A percentile compares a stretch with the other conserved stretches of the same genome.
These are phyloP conservation scores for Phaeophleospora eucalypticola DNA, from an alignment of 2,329 filamentous ascomycete genomes.

Conservation along the genomic window DNA sequence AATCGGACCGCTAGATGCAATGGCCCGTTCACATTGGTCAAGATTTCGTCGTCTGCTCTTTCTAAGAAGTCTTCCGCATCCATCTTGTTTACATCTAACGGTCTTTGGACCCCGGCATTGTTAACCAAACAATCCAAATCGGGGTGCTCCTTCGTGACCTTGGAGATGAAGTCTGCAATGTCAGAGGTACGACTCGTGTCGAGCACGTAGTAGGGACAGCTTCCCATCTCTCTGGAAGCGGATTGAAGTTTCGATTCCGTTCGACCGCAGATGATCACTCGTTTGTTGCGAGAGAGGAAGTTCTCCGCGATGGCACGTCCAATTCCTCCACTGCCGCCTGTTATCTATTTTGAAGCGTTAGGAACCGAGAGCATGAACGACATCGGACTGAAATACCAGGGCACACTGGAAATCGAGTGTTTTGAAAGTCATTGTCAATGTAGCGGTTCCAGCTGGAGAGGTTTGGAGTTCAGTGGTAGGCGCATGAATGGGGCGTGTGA, in stretches of 20 bases:
- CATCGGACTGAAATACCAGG: too few relatives aligned
- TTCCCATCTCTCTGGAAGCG: constrained; percentile 43
- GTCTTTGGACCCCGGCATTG: constrained; percentile 57
- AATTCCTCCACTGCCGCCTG: constrained; percentile 52
- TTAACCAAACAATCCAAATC: constrained; percentile 57
- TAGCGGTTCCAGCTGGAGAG: too few relatives aligned
- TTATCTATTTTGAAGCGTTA: too few relatives aligned
- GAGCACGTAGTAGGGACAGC: constrained; percentile 49
- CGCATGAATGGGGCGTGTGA: too few relatives aligned
- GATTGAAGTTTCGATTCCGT: constrained; percentile 52
- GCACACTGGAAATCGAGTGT: background rate
- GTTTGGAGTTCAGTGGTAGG: too few relatives aligned
- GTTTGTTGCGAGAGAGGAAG: constrained; percentile 46
- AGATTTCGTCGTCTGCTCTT: constrained; percentile 54
- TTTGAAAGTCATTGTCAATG: background rate
- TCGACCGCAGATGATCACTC: constrained; percentile 51
- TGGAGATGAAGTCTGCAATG: constrained; percentile 45
- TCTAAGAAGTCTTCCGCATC: constrained; percentile 39
- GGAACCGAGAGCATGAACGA: too few relatives aligned
- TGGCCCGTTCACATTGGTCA: constrained; percentile 56
- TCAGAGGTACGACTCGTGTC: constrained; percentile 47
- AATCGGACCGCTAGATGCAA: constrained; percentile 53
- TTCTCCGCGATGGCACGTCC: constrained; percentile 48
- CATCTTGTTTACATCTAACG: constrained; percentile 44
- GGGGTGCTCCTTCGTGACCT: constrained; percentile 48